These are phyloP conservation scores for Cystobasidium sp. DNA, from an alignment of 1,284 basidiomycete genomes.

Conservation along the genomic window DNA sequence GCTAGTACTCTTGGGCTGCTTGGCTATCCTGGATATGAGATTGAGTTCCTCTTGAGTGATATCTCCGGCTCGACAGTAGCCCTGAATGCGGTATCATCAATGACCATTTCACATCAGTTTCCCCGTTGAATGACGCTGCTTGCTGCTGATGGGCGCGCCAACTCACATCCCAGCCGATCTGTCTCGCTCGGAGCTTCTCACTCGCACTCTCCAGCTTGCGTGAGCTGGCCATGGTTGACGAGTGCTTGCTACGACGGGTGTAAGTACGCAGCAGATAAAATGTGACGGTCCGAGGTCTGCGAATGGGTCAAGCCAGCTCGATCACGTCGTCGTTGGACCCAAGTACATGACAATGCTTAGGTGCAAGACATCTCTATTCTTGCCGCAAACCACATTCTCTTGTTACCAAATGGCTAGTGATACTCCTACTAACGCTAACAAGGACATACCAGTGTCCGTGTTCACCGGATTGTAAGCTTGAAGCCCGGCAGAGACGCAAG, in stretches of 20 bases:
- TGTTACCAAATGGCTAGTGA: not conserved
- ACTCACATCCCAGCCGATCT: conserved; percentile 43
- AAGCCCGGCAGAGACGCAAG: not conserved
- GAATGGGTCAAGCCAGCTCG: not conserved
- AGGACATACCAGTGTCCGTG: conserved; percentile 40
- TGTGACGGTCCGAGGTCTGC: not conserved
- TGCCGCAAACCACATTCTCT: not conserved
- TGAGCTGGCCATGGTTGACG: conserved; percentile 38
- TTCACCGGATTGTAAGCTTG: conserved; percentile 36
- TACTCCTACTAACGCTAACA: conserved; percentile 3
- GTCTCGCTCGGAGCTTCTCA: conserved; percentile 40
- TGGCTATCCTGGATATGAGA: conserved; percentile 82
- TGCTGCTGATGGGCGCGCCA: not conserved
- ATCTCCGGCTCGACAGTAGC: conserved; percentile 91
- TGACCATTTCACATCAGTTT: not conserved
- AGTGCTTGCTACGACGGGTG: not conserved
- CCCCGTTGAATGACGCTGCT: not conserved
- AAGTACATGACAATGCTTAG: too few species aligned
- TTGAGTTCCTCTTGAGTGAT: conserved; percentile 85
- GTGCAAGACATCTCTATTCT: too few species aligned
- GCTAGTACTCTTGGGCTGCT: conserved; percentile 46
- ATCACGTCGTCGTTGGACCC: not conserved
- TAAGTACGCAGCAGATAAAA: not conserved
- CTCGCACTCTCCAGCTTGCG: conserved; percentile 42
- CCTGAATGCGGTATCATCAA: conserved; percentile 61